Evolutionary conservation across 2,329 filamentous ascomycete species (phyloP), one percentile per base, ranked within the genome.

Genomic region (Didymella exigua): DNA sequence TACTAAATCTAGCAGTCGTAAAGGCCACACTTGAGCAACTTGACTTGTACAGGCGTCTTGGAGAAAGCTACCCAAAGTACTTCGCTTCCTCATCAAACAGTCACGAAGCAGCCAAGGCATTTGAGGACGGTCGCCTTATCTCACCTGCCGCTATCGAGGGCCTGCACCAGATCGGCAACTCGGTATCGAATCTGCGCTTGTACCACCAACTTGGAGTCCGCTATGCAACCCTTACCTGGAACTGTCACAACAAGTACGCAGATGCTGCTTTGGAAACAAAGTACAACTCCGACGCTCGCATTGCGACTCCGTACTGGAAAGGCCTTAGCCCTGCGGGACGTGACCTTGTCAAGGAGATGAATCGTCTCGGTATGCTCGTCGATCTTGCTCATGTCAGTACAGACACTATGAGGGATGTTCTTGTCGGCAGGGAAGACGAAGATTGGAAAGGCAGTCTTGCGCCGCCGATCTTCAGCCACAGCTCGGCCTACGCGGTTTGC

Each of bases 141-240:
- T 71, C 72, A 0, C 74, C 74, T 7, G 63, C 67, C 29, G 70
- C 67, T 33, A 76, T 76, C 26, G 72, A 73, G 77, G 93, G 93
- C 3, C 83, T 97, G 7, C 93, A 98, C 71, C 93, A 96, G 68
- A 96, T 98, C 64, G 93, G 91, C 54, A 96, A 97, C 76, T 90
- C 87, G 1, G 80, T 87, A 21, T 82, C 89, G 34, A 92, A 87
- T 49, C 79, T 98, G 9, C 86, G 93, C 6, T 81, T 85, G 21
- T 96, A 88, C 74, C 81, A 95, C 73, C 79, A 83, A 2, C 81
- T 96, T 2, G 93, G 93, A 1, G 92, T 93, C 5, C 87, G 91
- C 44, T 97, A 97, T 68, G 87, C 88, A 16, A 97, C 93, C 0
- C 79, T 98, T 14, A 96, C 91, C 2, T 93, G 96, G 79, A 96